Evolutionary conservation across 2,329 filamentous ascomycete species (phyloP).

Genomic region (Blastomyces parvus): DNA sequence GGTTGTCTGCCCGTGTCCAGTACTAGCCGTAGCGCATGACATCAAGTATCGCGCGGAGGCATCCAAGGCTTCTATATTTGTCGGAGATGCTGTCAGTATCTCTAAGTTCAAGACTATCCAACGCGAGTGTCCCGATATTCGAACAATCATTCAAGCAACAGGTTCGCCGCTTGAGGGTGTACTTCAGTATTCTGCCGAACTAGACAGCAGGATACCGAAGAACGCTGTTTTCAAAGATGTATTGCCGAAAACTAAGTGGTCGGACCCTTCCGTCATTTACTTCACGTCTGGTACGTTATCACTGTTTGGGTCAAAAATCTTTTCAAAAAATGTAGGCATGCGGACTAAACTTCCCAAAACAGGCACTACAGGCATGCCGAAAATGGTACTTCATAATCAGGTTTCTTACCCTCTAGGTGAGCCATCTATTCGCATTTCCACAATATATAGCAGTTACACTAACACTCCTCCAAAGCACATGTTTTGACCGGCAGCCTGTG

Average conservation of each 20-base stretch:
- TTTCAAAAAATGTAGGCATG: not conserved
- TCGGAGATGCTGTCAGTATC: constrained; percentile 30
- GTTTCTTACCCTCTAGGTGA: constrained; percentile 32
- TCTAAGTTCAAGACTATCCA: constrained; percentile 27
- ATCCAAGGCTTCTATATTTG: constrained; percentile 29
- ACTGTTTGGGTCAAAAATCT: not conserved
- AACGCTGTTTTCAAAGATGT: constrained; percentile 17
- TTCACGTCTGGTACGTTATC: constrained; percentile 25
- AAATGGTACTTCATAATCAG: constrained; percentile 36
- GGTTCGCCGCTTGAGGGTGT: constrained; percentile 19
- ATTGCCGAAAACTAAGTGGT: constrained; percentile 20
- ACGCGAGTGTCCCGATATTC: constrained; percentile 25
- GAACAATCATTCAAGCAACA: constrained; percentile 27
- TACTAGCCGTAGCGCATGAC: constrained; percentile 31
- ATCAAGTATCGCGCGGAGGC: constrained; percentile 30
- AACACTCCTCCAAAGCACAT: constrained; percentile 19
- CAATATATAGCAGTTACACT: not conserved
- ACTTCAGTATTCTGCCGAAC: constrained; percentile 19
- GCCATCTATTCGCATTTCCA: not conserved
- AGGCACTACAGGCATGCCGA: constrained; percentile 34
- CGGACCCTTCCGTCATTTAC: constrained; percentile 30
- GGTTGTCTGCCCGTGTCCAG: constrained; percentile 32
- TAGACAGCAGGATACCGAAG: constrained; percentile 20
- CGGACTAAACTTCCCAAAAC: not conserved
- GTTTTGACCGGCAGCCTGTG: constrained; percentile 34